Conservation (phyloP, 2,329 filamentous ascomycete genomes). For the Cercospora sp. region DNA sequence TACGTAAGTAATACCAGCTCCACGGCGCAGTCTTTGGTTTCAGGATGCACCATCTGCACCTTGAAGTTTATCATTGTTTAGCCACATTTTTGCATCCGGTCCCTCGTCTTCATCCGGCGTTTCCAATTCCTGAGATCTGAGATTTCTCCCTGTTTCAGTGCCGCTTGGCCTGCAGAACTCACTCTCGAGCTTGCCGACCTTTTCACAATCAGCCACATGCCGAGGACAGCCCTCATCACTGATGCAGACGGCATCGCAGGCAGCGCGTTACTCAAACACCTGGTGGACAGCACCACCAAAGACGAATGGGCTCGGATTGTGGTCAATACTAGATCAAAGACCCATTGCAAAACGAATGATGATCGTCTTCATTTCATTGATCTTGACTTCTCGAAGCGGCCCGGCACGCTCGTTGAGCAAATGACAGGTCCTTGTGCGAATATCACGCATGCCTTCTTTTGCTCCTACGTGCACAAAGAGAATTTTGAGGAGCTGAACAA, state of each 20-base stretch:
- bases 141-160: background rate
- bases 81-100: background rate
- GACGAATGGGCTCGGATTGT: slow-evolving; percentile 35
- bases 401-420: slow-evolving; percentile 19
- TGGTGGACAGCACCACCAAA: slow-evolving; percentile 32
- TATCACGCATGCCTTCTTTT: slow-evolving; percentile 42
- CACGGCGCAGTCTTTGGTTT: background rate
- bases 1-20: background rate
- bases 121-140: background rate
- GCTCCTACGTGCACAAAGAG: slow-evolving; percentile 40
- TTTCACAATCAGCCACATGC: background rate
- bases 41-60: background rate
- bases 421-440: slow-evolving; percentile 30
- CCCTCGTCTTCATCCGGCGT: background rate
- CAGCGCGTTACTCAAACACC: slow-evolving; percentile 40
- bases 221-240: slow-evolving; percentile 37
- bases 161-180: background rate
- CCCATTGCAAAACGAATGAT: slow-evolving; percentile 31
- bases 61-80: background rate
- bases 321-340: slow-evolving; percentile 34
- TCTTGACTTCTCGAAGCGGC: slow-evolving; percentile 34
- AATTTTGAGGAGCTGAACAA: slow-evolving; percentile 34
- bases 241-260: slow-evolving; percentile 43
- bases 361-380: slow-evolving; percentile 39
- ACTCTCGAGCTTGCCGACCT: background rate